Percentiles rank a stretch among this genome's conserved stretches.
phyloP scores from a whole-genome alignment of 2,329 filamentous ascomycete genomes.

The Herpotrichia juniperi region DNA sequence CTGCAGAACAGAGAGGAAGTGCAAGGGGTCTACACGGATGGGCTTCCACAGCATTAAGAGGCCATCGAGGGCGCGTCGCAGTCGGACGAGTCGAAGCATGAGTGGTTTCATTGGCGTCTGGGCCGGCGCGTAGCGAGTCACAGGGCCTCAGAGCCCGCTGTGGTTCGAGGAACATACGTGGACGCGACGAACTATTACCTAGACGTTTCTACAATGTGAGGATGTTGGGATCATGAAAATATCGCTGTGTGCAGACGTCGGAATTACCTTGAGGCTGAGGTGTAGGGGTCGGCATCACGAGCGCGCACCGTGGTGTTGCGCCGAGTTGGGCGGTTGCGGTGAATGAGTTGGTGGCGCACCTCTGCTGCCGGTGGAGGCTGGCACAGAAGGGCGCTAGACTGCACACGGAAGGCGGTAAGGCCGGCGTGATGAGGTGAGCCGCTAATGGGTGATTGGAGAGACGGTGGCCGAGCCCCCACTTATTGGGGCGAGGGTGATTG shows the following conservation, averaged over 20 bases:
- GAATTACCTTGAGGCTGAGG: not conserved
- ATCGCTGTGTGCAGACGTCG: too few species aligned
- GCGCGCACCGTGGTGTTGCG: constrained; percentile 11
- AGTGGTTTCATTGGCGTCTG: constrained; percentile 43
- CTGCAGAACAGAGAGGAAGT: constrained; percentile 27
- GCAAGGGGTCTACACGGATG: constrained; percentile 27
- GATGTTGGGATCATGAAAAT: too few species aligned
- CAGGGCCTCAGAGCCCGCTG: constrained; percentile 12
- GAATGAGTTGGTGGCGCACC: constrained; percentile 3
- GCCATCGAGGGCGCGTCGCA: constrained; percentile 39
- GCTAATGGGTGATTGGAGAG: constrained; percentile 3
- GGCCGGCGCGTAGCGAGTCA: constrained; percentile 39
- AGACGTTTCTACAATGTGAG: too few species aligned
- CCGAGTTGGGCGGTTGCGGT: not conserved
- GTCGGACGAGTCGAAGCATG: constrained; percentile 34
- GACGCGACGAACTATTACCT: not conserved
- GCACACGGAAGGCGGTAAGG: constrained; percentile 23
- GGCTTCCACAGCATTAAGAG: constrained; percentile 43
- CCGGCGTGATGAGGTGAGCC: constrained; percentile 4
- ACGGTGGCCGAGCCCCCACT: constrained; percentile 1
- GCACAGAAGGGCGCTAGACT: constrained; percentile 3
- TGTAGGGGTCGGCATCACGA: not conserved
- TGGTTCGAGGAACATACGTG: constrained; percentile 34
- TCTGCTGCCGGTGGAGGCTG: constrained; percentile 5
- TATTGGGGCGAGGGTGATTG: constrained; percentile 5